Evolutionary conservation across 2,329 filamentous ascomycete genomes (phyloP).

Genomic region (Alternaria arborescens): DNA sequence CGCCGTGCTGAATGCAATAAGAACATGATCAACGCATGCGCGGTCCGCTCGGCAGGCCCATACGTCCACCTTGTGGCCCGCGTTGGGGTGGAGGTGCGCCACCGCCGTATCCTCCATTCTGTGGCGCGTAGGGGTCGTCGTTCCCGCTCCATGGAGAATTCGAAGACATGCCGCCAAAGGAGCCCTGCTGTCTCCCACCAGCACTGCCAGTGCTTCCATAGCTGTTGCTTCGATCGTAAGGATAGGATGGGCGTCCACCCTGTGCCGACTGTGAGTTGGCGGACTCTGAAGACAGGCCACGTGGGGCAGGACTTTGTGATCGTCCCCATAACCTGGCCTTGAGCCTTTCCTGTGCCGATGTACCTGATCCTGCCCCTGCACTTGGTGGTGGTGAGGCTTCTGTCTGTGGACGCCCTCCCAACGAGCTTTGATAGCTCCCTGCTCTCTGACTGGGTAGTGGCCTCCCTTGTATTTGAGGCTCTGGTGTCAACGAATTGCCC

Average conservation of each 20-base stretch:
- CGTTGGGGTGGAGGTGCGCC: slow-evolving; percentile 38
- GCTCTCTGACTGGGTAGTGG: slow-evolving; percentile 76
- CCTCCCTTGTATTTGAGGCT: slow-evolving; percentile 56
- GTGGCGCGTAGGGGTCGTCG: slow-evolving; percentile 44
- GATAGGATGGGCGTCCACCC: slow-evolving; percentile 38
- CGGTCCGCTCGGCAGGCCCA: slow-evolving; percentile 51
- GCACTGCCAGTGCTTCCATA: slow-evolving; percentile 37
- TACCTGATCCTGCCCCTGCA: slow-evolving; percentile 48
- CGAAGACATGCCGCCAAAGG: slow-evolving; percentile 39
- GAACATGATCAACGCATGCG: slow-evolving; percentile 43
- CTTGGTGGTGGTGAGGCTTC: slow-evolving; percentile 51
- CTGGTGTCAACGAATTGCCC: slow-evolving; percentile 45
- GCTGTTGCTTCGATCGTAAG: slow-evolving; percentile 44
- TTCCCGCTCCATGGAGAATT: slow-evolving; percentile 46
- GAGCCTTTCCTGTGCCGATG: slow-evolving; percentile 80
- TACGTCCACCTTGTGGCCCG: slow-evolving; percentile 40
- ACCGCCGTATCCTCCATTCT: slow-evolving; percentile 32
- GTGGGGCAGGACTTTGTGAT: slow-evolving; percentile 63
- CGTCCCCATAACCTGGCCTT: slow-evolving; percentile 80
- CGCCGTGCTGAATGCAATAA: slow-evolving; percentile 26
- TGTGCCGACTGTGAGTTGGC: slow-evolving; percentile 26
- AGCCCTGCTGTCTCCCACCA: slow-evolving; percentile 39
- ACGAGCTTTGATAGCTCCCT: slow-evolving; percentile 74
- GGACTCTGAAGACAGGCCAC: slow-evolving; percentile 34
- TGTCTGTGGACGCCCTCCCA: slow-evolving; percentile 46